These are phyloP conservation scores for Cryoendolithus antarcticus DNA, from an alignment of 2,329 filamentous ascomycete species.

Conservation along the genomic window DNA sequence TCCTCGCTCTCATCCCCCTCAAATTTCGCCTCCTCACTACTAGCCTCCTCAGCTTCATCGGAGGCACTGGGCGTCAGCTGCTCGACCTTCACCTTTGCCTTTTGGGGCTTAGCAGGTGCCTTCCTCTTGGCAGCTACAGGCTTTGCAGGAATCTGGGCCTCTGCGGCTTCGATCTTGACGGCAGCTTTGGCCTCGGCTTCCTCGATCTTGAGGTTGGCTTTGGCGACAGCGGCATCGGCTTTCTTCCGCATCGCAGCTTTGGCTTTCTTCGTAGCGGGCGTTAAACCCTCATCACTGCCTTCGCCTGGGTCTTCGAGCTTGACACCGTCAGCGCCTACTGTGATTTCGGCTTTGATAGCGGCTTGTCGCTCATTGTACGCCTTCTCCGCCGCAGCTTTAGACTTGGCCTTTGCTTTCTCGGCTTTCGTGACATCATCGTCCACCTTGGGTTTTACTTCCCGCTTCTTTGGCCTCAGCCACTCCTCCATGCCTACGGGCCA, in stretches of 20 bases:
- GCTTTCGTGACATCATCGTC: slow-evolving; percentile 9
- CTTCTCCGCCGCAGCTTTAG: slow-evolving; percentile 18
- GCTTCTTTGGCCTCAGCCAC: slow-evolving; percentile 74
- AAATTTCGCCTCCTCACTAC: slow-evolving; percentile 17
- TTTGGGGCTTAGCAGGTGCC: slow-evolving; percentile 2
- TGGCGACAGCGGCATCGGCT: slow-evolving; percentile 11
- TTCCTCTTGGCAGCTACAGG: slow-evolving; percentile 7
- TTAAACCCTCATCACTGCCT: slow-evolving; percentile 23
- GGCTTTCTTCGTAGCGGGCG: slow-evolving; percentile 28
- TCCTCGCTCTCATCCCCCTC: slow-evolving; percentile 25
- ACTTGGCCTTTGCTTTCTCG: slow-evolving; percentile 21
- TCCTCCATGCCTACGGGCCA: slow-evolving; percentile 87
- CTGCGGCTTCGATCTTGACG: neutral
- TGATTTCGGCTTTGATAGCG: slow-evolving; percentile 10
- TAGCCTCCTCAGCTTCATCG: slow-evolving; percentile 19
- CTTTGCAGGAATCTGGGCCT: too few relatives aligned
- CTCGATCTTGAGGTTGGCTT: slow-evolving; percentile 10
- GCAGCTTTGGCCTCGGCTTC: slow-evolving; percentile 8
- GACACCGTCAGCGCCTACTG: slow-evolving; percentile 2
- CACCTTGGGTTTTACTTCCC: slow-evolving; percentile 45
- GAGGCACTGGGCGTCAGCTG: slow-evolving; percentile 30
- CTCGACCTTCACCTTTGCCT: slow-evolving; percentile 6
- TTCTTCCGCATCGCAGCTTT: slow-evolving; percentile 23
- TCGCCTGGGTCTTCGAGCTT: slow-evolving; percentile 12
- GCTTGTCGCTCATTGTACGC: slow-evolving; percentile 15